phyloP scores from a whole-genome alignment of 176 grass and related monocot species.

The Calamus simplicifolius region DNA sequence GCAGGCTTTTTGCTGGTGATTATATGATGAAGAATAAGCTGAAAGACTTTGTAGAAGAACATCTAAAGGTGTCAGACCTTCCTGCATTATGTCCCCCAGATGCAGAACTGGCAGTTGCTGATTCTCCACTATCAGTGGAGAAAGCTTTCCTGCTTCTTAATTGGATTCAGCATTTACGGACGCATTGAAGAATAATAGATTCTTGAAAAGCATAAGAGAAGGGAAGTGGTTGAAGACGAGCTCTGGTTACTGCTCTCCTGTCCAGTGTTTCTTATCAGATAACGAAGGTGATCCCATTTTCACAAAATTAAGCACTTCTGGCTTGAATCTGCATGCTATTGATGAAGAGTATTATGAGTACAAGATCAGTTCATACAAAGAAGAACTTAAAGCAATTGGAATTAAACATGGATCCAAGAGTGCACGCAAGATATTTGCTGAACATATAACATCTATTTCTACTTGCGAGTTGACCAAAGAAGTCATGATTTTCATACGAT shows the following conservation, averaged over 20 bases:
- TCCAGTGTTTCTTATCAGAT: slow-evolving; percentile 42
- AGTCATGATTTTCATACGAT: slow-evolving; percentile 54
- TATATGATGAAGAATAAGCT: slow-evolving; percentile 25
- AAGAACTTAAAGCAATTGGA: slow-evolving; percentile 42
- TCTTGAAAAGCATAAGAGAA: slow-evolving; percentile 32
- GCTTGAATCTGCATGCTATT: slow-evolving; percentile 16
- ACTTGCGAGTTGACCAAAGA: slow-evolving; percentile 29
- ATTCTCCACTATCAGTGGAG: slow-evolving; percentile 32
- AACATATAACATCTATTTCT: slow-evolving; percentile 29
- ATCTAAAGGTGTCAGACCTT: slow-evolving; percentile 32
- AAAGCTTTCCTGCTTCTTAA: slow-evolving; percentile 61
- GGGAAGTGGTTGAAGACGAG: slow-evolving; percentile 67
- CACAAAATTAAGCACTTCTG: too few relatives aligned
- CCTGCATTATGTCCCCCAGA: slow-evolving; percentile 52
- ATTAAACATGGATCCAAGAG: slow-evolving; percentile 51
- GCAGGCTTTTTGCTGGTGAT: slow-evolving; percentile 26
- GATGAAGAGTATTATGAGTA: slow-evolving; percentile 42
- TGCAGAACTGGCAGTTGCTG: slow-evolving; percentile 23
- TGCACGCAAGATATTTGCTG: slow-evolving; percentile 32
- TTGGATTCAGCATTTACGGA: slow-evolving; percentile 46
- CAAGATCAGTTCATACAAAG: slow-evolving; percentile 25
- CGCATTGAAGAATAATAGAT: slow-evolving; percentile 12
- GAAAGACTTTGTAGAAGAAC: slow-evolving; percentile 24
- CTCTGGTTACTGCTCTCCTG: slow-evolving; percentile 48
- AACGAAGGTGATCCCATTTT: slow-evolving; percentile 21